Evolutionary conservation across 1,139 yeast genomes (phyloP).

Genomic region (Sugiyamaella castrensis): DNA sequence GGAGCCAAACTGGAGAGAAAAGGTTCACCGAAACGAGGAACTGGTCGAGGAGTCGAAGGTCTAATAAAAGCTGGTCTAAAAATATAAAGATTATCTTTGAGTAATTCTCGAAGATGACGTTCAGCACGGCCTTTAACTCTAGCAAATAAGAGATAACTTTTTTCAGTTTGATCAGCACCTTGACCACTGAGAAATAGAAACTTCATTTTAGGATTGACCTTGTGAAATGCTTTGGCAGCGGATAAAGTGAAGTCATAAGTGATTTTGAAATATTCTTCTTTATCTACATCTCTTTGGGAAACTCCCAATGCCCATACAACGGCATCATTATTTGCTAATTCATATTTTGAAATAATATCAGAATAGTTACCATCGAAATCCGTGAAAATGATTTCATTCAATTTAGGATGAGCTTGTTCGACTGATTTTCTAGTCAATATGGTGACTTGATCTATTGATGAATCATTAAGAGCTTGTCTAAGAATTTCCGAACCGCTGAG

Average conservation of each 20-base stretch:
- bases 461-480: slow-evolving; percentile 10
- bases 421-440: slow-evolving; percentile 11
- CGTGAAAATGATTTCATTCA: slow-evolving; percentile 11
- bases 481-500: slow-evolving; percentile 9
- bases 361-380: slow-evolving; percentile 14
- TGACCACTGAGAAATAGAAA: slow-evolving; percentile 17
- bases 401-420: slow-evolving; percentile 13
- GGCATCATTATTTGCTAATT: slow-evolving; percentile 10
- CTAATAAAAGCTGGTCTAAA: slow-evolving; percentile 14
- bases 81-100: slow-evolving; percentile 4
- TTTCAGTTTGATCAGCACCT: slow-evolving; percentile 15
- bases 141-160: slow-evolving; percentile 9
- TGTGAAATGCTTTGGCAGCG: slow-evolving; percentile 10
- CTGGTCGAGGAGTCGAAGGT: slow-evolving; percentile 9
- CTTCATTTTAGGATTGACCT: slow-evolving; percentile 14
- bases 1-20: slow-evolving; percentile 9
- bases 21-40: slow-evolving; percentile 7
- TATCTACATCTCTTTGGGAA: slow-evolving; percentile 12
- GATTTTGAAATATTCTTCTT: slow-evolving; percentile 11
- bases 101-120: slow-evolving; percentile 4
- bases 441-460: slow-evolving; percentile 11
- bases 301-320: slow-evolving; percentile 16
- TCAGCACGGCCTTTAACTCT: slow-evolving; percentile 15
- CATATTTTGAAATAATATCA: background rate
- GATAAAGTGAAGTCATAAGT: slow-evolving; percentile 14